Evolutionary conservation across 768 basidiomycete species (phyloP).

Genomic region (Phanerodontia chrysosporium): DNA sequence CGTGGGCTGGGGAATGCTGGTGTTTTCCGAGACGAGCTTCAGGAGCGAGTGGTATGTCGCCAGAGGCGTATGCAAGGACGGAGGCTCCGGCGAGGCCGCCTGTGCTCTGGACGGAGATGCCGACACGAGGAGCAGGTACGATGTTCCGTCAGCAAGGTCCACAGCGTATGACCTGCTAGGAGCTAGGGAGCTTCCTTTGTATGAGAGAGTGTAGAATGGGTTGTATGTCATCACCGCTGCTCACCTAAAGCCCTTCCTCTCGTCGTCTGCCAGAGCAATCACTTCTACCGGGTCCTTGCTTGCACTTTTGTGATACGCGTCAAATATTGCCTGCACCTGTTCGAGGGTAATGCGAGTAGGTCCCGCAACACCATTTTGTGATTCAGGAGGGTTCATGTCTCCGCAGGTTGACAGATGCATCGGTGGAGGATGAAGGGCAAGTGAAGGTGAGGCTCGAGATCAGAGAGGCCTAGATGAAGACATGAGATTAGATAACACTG

Average conservation of each 20-base stretch:
- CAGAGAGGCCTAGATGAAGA: background rate
- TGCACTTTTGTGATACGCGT: background rate
- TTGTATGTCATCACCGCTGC: background rate
- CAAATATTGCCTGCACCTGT: background rate
- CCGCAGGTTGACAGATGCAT: no score
- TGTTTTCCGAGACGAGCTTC: conserved; percentile 13
- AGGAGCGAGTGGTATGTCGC: conserved; percentile 2
- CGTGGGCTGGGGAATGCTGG: conserved; percentile 47
- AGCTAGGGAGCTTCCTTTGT: conserved; percentile 16
- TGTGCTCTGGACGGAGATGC: background rate
- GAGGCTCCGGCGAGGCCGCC: conserved; percentile 11
- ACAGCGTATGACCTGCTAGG: conserved; percentile 24
- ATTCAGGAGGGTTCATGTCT: no score
- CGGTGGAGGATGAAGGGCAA: background rate
- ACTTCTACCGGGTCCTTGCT: background rate
- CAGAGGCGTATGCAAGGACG: conserved; percentile 21
- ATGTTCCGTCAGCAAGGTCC: conserved; percentile 15
- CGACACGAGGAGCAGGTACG: conserved; percentile 19
- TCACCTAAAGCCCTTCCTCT: background rate
- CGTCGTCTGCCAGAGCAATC: background rate
- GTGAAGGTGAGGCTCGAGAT: background rate
- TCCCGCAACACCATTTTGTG: no score
- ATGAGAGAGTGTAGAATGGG: background rate
- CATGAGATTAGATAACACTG: background rate
- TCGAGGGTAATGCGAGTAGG: background rate